Evolutionary conservation across 2,329 filamentous ascomycete genomes (phyloP), one percentile per base, ranked within the genome.

Genomic region (Verticillium alfalfae): DNA sequence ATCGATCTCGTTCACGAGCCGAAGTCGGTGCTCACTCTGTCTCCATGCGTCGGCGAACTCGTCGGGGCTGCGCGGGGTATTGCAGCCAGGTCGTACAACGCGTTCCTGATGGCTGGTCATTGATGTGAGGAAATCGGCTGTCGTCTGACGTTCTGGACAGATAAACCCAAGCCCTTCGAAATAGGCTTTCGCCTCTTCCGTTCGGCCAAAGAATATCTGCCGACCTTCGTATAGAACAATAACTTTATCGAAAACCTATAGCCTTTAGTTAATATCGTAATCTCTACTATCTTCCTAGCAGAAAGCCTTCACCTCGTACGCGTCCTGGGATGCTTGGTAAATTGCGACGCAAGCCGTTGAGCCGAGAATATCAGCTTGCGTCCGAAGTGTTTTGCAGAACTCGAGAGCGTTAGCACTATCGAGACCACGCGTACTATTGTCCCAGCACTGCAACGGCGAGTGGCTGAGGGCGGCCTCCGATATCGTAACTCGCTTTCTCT

Each of bases 341-440:
- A 90, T 79, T 1, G 87, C 85, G 1, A 90, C 86, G 9, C 82
- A 73, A 0, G 84, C 85, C 0, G 86, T 83, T 1, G 83, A 67
- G 26, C 83, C 76, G 4, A 82, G 80, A 68, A 88, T 81, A 64
- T 88, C 83, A 0, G 86, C 87, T 13, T 87, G 77, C 6, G 83
- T 78, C 26, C 86, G 77, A 39, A 90, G 72, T 56, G 84, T 86
- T 65, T 84, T 82, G 8, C 87, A 86, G 62, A 88, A 89, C 64
- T 89, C 86, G 2, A 89, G 71, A 0, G 88, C 87, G 0, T 86
- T 89, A n/a, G 82, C 84, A 1, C 84, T 83, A 68, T 90, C 88
- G 1, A 90, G 75, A 16, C 88, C 88, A 58, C 80, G 75, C 0
- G 87, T 90, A 5, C 82, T 85, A 60, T 90, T 90, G 60, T 87